Conservation (phyloP, 2,329 filamentous ascomycete genomes). For the Diaporthe caulivora region DNA sequence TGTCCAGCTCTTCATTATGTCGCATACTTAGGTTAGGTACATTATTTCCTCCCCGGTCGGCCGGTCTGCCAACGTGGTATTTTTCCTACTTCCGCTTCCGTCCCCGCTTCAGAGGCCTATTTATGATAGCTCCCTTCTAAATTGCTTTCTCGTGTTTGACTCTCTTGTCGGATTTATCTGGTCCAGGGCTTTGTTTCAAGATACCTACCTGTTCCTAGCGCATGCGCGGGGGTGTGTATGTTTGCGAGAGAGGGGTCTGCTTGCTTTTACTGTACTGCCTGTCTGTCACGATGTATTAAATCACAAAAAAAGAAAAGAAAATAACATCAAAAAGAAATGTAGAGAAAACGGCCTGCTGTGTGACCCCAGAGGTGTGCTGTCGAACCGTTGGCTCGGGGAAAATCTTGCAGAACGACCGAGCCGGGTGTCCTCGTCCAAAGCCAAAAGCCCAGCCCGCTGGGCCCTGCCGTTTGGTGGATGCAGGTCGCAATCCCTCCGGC, state of each 20-base stretch:
- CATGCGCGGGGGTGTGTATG: slow-evolving; percentile 1
- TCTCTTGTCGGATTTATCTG: slow-evolving; percentile 4
- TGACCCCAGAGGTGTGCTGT: neutral
- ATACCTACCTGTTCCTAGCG: slow-evolving; percentile 28
- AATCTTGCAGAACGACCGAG: slow-evolving; percentile 14
- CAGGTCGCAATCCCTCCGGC: slow-evolving; percentile 22
- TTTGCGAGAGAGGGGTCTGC: slow-evolving; percentile 1
- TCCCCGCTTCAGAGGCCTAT: slow-evolving; percentile 15
- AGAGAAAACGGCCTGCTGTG: slow-evolving; percentile 20
- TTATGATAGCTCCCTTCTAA: slow-evolving; percentile 19
- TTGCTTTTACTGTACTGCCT: neutral
- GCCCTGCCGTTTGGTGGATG: neutral
- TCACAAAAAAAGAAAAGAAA: slow-evolving; percentile 19
- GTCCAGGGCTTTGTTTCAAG: slow-evolving; percentile 14
- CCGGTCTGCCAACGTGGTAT: slow-evolving; percentile 21
- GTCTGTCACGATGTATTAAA: slow-evolving; percentile 17
- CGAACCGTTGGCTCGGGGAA: slow-evolving; percentile 22
- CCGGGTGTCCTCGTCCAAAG: neutral
- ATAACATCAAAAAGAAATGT: slow-evolving; percentile 12
- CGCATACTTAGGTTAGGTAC: slow-evolving; percentile 32
- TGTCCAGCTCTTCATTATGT: slow-evolving; percentile 18
- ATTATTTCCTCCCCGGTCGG: slow-evolving; percentile 25
- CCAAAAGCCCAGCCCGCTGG: slow-evolving; percentile 10
- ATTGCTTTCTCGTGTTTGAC: neutral
- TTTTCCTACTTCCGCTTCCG: slow-evolving; percentile 3